A percentile compares a stretch with the other conserved stretches of the same genome.
Conservation (phyloP, 176 grass and related monocot genomes). For the Avena sativa region DNA sequence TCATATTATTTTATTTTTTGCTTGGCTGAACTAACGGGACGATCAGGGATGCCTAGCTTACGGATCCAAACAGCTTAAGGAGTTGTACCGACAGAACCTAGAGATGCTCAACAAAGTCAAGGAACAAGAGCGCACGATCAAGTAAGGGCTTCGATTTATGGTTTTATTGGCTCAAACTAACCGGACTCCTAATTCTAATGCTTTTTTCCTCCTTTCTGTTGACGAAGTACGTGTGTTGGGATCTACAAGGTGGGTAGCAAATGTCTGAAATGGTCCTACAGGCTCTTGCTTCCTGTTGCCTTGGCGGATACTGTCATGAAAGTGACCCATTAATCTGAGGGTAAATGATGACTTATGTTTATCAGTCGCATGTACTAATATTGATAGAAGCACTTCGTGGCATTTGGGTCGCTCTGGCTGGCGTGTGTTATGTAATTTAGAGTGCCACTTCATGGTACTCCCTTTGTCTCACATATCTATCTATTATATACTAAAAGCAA, state of each 20-base stretch:
- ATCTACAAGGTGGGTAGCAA: too few relatives aligned
- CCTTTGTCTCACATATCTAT: too few relatives aligned
- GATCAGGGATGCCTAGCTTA: not conserved
- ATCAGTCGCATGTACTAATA: too few relatives aligned
- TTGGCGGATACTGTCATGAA: not conserved
- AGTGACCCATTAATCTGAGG: too few relatives aligned
- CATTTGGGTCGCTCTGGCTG: too few relatives aligned
- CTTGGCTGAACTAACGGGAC: not conserved
- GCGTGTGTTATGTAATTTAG: too few relatives aligned
- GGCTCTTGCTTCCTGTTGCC: not conserved
- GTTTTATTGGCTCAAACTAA: not conserved
- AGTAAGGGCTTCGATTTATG: not conserved
- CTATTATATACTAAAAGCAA: too few relatives aligned
- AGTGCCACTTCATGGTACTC: too few relatives aligned
- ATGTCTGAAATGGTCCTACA: not conserved
- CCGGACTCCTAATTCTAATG: not conserved
- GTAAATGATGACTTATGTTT: too few relatives aligned
- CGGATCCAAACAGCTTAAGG: not conserved
- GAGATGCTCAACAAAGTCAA: not conserved
- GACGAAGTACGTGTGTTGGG: too few relatives aligned
- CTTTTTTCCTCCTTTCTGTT: too few relatives aligned
- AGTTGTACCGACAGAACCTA: not conserved
- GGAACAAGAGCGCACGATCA: not conserved
- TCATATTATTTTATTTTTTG: not conserved
- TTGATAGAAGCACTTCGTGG: too few relatives aligned